Base-by-base conservation (phyloP, 2,329 filamentous ascomycete species). In the Biscogniauxia mediterranea region DNA sequence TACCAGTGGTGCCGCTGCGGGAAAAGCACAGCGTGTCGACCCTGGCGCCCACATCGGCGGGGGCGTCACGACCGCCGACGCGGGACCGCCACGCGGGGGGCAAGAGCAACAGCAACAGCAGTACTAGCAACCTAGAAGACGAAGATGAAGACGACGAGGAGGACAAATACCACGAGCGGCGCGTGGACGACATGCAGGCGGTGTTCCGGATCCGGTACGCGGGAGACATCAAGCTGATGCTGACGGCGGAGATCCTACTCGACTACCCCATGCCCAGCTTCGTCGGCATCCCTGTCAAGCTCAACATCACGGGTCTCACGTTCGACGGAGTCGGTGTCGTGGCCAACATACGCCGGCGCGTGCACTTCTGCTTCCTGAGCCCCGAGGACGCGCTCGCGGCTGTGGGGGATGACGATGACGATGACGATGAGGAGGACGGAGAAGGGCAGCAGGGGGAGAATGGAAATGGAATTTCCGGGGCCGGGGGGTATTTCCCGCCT, bases 211-310 rank as follows among this genome's bases (percentile, higher is more conserved):
- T 96, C 62, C 88, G 88, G 59, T 99, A 99, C 76, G 86, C 89
- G 2, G 95, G 95, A 32, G 90, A 97, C 71, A 84, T 99, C 61
- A 88, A 89, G 67, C 84, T 99, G 60, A 92, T 93, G 63, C 82
- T 99, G 55, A 98, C 95, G 23, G 93, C 95, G 0, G 93, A 98
- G 77, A 97, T 99, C 51, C 81, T 98, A 32, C 87, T 99, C 38
- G 95, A 99, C 77, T 99, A 99, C 74, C 95, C 95, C 0, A 98
- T 98, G 92, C 93, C 93, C 50, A 96, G 92, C 79, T 99, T 99
- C 71, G 94, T 98, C 2, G 93, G 93, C 13, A 94, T 99, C 63
- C 95, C 95, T 1, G 84, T 99, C 54, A 94, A 95, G 75, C 83
- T 99, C 25, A 97, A 94, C 74, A 96, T 99, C 68, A 98, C 95